phyloP scores from a whole-genome alignment of 495 filamentous ascomycete genomes.

The Hypoxylon lienhwacheense region DNA sequence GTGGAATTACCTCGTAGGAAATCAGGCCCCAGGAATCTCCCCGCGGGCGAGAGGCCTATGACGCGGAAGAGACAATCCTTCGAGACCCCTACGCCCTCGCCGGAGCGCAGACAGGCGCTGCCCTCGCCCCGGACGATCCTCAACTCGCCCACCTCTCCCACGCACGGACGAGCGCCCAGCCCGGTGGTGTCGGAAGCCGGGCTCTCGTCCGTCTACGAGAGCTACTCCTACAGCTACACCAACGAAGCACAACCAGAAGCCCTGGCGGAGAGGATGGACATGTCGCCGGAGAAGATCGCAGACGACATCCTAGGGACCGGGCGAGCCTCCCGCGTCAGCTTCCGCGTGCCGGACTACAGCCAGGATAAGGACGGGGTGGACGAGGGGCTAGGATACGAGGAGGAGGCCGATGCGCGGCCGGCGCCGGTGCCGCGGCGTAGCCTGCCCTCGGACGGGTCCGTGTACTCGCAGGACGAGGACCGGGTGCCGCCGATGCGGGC shows the following conservation, averaged over 20 bases:
- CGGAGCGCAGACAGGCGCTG: conserved; percentile 8
- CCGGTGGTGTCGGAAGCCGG: conserved; percentile 34
- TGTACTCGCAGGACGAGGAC: conserved; percentile 37
- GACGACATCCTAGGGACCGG: background rate
- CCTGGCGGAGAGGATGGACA: too few relatives aligned
- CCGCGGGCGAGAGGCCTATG: background rate
- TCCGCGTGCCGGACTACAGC: conserved; percentile 11
- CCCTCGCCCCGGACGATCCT: conserved; percentile 26
- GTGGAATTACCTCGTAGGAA: conserved; percentile 1
- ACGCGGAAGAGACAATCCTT: background rate
- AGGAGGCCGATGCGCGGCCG: background rate
- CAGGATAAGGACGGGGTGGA: background rate
- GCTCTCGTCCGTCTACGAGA: conserved; percentile 38
- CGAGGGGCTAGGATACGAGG: background rate
- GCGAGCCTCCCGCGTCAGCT: conserved; percentile 7
- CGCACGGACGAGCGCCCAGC: conserved; percentile 20
- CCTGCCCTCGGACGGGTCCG: conserved; percentile 25
- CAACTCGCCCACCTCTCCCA: conserved; percentile 16
- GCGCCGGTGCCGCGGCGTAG: conserved; percentile 14
- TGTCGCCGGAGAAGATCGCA: background rate
- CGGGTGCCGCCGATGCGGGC: conserved; percentile 24
- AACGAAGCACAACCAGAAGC: background rate
- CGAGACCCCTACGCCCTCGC: conserved; percentile 30
- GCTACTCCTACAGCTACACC: conserved; percentile 30
- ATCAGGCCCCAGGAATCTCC: background rate